Base-by-base conservation (phyloP, 2,329 filamentous ascomycete genomes). In the Didymella pinodella region DNA sequence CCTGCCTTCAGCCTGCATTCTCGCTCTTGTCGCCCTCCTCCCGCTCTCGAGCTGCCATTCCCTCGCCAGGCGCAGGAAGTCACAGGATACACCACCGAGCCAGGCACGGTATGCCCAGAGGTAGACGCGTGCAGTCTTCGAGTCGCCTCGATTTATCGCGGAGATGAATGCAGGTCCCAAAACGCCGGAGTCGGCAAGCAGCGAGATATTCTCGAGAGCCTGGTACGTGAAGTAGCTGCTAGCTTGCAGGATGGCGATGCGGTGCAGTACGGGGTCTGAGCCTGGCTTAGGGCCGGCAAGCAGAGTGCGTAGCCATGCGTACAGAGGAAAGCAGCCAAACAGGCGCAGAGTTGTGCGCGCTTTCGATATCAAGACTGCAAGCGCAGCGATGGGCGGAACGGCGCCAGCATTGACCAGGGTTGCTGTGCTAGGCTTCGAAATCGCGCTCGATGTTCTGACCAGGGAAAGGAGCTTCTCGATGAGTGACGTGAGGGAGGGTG, bases 311-410 rank as follows among this genome's bases (percentile, higher is more conserved):
- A 79, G 66, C 78, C 79, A 80, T 44, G 79, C 77, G 67, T 81
- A 81, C 29, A 81, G 71, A 3, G 79, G 79, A 38, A 80, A 71
- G 18, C 78, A 67, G 40, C 78, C 79, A 53, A 80, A 77, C 28
- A 81, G 71, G 44, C 79, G 78, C 43, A 81, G 76, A 2, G 77
- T 81, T 29, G 78, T 80, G 57, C 79, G 76, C 52, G 78, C 74
- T 55, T 74, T 75, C 18, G 77, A 78, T 57, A 81, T 71, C 54
- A 81, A 66, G 50, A 69, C 69, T 22, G 76, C 79, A 45, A 77
- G 71, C 4, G 72, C 72, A 32, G 71, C 73, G 34, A 77, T 61
- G 20, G 68, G 62, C 29, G 74, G 69, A 25, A 77, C 72, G 36
- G 72, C 71, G 62, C 61, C 63, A 46, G 63, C 64, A 48, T 66